Evolutionary conservation across 2,329 filamentous ascomycete species (phyloP).

Genomic region (Xylariaceae sp.): DNA sequence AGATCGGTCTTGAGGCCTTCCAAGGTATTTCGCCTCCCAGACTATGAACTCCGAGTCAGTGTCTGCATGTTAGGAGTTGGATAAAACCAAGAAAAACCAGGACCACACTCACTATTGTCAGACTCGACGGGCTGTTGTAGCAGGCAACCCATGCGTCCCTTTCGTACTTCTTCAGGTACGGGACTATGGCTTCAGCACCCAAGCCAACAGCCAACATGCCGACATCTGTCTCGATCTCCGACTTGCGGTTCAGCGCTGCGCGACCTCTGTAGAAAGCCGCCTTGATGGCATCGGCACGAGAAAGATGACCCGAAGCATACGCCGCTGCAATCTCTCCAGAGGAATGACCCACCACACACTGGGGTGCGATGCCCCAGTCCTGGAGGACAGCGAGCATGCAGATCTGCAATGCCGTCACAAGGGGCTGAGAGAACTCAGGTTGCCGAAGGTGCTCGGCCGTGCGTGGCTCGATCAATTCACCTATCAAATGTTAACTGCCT

Average conservation of each 20-base stretch:
- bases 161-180: conserved; percentile 4
- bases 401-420: conserved; percentile 31
- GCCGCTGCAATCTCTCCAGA: conserved; percentile 35
- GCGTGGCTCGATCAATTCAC: conserved; percentile 30
- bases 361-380: conserved; percentile 18
- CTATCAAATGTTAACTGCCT: conserved; percentile 28
- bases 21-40: too few species aligned
- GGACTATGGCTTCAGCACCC: neutral
- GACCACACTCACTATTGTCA: too few species aligned
- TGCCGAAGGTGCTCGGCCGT: conserved; percentile 18
- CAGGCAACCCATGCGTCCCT: conserved; percentile 30
- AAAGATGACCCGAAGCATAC: conserved; percentile 10
- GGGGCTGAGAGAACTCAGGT: conserved; percentile 33
- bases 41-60: too few species aligned
- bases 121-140: conserved; percentile 37
- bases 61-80: too few species aligned
- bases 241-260: neutral
- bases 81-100: too few species aligned
- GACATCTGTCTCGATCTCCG: neutral
- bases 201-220: conserved; percentile 35
- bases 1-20: conserved; percentile 28
- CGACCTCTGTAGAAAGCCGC: conserved; percentile 28
- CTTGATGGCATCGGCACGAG: conserved; percentile 20
- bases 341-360: conserved; percentile 29
- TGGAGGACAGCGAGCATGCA: conserved; percentile 14